Conservation (phyloP, 345 rosid species). For the Cardiospermum halicacabum region DNA sequence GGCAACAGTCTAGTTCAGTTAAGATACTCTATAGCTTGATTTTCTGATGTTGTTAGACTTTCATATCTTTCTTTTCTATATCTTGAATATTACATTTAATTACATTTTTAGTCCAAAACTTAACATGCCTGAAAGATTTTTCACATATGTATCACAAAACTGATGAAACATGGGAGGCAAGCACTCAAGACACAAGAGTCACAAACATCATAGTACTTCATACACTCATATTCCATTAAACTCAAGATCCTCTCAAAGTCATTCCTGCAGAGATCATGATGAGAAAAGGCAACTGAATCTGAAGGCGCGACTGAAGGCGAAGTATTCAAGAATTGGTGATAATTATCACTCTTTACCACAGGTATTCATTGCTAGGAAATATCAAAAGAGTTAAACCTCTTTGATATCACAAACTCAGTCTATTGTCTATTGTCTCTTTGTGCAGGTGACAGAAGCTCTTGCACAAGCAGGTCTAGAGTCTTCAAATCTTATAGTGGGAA, state of each 20-base stretch:
- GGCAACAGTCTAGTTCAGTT: background rate
- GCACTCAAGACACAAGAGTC: constrained; percentile 12
- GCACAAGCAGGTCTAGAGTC: constrained; percentile 73
- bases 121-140: too few relatives aligned
- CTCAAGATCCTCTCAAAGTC: constrained; percentile 11
- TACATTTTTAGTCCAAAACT: too few relatives aligned
- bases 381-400: background rate
- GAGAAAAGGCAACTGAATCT: constrained; percentile 18
- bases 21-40: background rate
- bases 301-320: too few relatives aligned
- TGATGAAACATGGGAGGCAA: constrained; percentile 28
- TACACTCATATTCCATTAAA: constrained; percentile 11
- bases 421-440: too few relatives aligned
- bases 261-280: constrained; percentile 13
- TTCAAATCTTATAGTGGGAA: constrained; percentile 66
- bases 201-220: background rate
- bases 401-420: background rate
- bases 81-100: background rate
- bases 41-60: background rate
- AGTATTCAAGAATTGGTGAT: constrained; percentile 29
- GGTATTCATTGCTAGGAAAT: constrained; percentile 12
- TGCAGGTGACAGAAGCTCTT: constrained; percentile 62
- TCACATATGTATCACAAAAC: background rate
- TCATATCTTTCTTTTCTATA: background rate
- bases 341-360: constrained; percentile 35